Percentiles rank a stretch among this genome's conserved stretches.
Conservation (phyloP, 225 moss, liverwort and hornwort genomes). For the Straminergon stramineum region DNA sequence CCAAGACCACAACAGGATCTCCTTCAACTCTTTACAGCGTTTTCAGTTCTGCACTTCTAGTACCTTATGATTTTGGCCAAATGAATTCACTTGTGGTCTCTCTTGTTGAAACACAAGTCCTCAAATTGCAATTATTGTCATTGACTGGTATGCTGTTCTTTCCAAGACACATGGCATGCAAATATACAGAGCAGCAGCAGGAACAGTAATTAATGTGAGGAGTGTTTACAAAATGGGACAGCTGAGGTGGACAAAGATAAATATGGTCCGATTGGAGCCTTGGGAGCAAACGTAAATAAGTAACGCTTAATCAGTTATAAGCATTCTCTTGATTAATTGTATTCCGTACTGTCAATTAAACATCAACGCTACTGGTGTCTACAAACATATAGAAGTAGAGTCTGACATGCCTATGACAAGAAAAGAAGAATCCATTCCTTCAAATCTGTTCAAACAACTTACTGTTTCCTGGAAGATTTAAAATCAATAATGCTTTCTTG, state of each 20-base stretch:
- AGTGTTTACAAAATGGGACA: background rate
- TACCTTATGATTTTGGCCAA: conserved; percentile 9
- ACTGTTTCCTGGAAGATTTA: too few species aligned
- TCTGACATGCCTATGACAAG: too few species aligned
- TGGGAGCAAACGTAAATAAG: background rate
- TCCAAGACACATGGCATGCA: background rate
- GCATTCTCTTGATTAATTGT: background rate
- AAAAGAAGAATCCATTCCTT: too few species aligned
- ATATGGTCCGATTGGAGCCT: background rate
- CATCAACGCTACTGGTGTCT: background rate
- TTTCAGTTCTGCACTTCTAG: conserved; percentile 27
- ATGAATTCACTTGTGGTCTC: conserved; percentile 22
- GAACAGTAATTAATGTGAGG: too few species aligned
- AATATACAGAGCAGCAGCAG: too few species aligned
- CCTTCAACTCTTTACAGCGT: conserved; percentile 4
- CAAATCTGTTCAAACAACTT: too few species aligned
- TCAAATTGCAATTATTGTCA: conserved; percentile 30
- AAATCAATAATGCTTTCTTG: too few species aligned
- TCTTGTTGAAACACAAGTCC: conserved; percentile 43
- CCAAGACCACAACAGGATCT: conserved; percentile 29
- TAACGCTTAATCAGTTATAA: background rate
- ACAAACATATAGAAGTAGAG: too few species aligned
- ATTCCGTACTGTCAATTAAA: background rate
- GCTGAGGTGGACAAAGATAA: background rate
- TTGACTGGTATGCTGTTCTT: conserved; percentile 34